Base-by-base conservation (phyloP, 805 yeast species). In the Hanseniaspora singularis region DNA sequence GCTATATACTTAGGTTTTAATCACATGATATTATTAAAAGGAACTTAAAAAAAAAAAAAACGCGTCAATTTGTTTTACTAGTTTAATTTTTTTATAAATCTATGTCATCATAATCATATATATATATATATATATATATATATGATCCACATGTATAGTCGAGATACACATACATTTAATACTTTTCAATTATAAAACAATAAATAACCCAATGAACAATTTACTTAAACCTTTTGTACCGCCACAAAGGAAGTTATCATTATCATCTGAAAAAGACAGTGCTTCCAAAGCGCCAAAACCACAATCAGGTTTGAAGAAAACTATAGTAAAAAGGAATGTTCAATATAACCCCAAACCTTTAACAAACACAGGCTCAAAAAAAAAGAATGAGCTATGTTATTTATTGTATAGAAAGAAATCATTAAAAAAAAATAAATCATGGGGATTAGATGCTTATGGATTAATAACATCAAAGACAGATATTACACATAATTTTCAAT, bases 401-500 rank as follows among this genome's bases (percentile, higher is more conserved):
- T 74, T 77, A 5, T 71, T 83, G 53, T 82, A 80, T 72, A 66
- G 98, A 28, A 86, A 85, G 59, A 69, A 70, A 34, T 68, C 89
- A 0, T 69, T 65, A 27, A 85, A 82, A 63, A 86, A 89, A 67
- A 77, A 87, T 60, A 88, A 88, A 59, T 78, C 86, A 0, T 92
- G 98, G 98, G 94, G 85, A 47, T 95, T 94, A 2, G 97, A 92
- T 64, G 97, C 95, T 0, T 62, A 64, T 28, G 64, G 81, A 14
- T 54, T 63, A 0, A 57, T 70, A 2, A 56, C 61, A n/a, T 51
- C 54, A 1, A 47, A 55, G 2, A 55, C 59, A 0, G 40, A 47
- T 20, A 38, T 63, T 0, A 74, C 70, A 3, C 66, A 59, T 33
- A 60, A 74, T 0, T 65, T 80, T 32, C 55, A 64, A 10, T 60